A percentile compares a stretch with the other conserved stretches of the same genome.
These are phyloP conservation scores for Inosperma sp. DNA, from an alignment of 768 basidiomycete genomes.

Conservation along the genomic window DNA sequence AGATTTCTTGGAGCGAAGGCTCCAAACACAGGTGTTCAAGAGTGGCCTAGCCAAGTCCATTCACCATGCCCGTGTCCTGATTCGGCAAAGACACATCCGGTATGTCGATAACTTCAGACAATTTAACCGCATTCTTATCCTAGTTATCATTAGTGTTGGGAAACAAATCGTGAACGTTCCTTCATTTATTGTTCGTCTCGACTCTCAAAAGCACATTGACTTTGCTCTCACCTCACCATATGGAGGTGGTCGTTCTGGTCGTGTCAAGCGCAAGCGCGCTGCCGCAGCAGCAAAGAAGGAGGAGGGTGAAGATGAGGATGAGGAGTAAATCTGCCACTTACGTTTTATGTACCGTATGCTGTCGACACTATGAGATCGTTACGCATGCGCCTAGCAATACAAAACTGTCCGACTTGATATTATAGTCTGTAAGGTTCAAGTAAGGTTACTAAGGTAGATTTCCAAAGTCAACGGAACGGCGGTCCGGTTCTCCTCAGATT, in stretches of 20 bases:
- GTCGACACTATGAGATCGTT: no score
- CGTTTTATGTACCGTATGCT: constrained; percentile 24
- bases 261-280: constrained; percentile 98
- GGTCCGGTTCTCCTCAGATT: no score
- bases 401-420: no score
- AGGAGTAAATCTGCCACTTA: constrained; percentile 47
- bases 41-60: constrained; percentile 95
- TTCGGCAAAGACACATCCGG: constrained; percentile 98
- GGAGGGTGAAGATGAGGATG: constrained; percentile 86
- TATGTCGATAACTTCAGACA: constrained; percentile 33
- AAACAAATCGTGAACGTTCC: constrained; percentile 99
- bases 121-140: neutral
- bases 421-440: no score
- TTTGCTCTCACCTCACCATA: constrained; percentile 96
- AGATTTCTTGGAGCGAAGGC: constrained; percentile 98
- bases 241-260: constrained; percentile 90
- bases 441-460: no score
- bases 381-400: no score
- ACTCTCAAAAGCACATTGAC: constrained; percentile 99
- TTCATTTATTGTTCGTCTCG: constrained; percentile 97
- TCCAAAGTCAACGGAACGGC: no score
- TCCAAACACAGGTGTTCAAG: constrained; percentile 99
- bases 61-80: constrained; percentile 97
- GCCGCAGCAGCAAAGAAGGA: constrained; percentile 89
- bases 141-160: constrained; percentile 62